Evolutionary conservation across 2,329 filamentous ascomycete species (phyloP).

Genomic region (Cladosporium sp.): DNA sequence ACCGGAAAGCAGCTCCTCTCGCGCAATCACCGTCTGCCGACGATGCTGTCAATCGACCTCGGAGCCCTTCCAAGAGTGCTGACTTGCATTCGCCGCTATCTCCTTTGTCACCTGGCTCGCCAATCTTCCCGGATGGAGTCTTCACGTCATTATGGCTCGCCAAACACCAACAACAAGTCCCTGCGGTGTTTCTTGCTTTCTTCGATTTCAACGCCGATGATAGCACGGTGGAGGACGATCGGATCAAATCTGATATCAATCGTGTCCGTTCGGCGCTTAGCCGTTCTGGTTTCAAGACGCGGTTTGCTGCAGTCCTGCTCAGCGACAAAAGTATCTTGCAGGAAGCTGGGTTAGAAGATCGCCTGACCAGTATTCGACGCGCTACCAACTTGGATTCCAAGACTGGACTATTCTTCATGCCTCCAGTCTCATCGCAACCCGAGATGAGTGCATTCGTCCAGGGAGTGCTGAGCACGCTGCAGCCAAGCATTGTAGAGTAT

Average conservation of each 20-base stretch:
- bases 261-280: slow-evolving; percentile 68
- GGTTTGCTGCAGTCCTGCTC: slow-evolving; percentile 74
- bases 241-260: slow-evolving; percentile 84
- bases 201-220: slow-evolving; percentile 67
- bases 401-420: slow-evolving; percentile 76
- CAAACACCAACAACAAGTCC: slow-evolving; percentile 84
- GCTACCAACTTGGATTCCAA: slow-evolving; percentile 80
- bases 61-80: slow-evolving; percentile 42
- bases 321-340: slow-evolving; percentile 65
- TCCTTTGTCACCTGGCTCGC: slow-evolving; percentile 78
- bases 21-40: slow-evolving; percentile 48
- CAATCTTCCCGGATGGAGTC: slow-evolving; percentile 85
- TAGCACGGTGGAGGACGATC: slow-evolving; percentile 71
- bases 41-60: slow-evolving; percentile 43
- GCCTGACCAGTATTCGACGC: slow-evolving; percentile 75
- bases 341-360: slow-evolving; percentile 66
- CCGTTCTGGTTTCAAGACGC: slow-evolving; percentile 73
- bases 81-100: slow-evolving; percentile 90
- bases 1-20: slow-evolving; percentile 62
- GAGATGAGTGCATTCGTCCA: slow-evolving; percentile 75
- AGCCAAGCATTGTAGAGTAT: slow-evolving; percentile 78
- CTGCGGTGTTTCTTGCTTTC: slow-evolving; percentile 77
- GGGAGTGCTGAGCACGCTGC: slow-evolving; percentile 70
- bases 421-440: slow-evolving; percentile 67
- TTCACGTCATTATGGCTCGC: slow-evolving; percentile 79